phyloP scores from a whole-genome alignment of 306 rosid species.

The Quercus engelmannii region DNA sequence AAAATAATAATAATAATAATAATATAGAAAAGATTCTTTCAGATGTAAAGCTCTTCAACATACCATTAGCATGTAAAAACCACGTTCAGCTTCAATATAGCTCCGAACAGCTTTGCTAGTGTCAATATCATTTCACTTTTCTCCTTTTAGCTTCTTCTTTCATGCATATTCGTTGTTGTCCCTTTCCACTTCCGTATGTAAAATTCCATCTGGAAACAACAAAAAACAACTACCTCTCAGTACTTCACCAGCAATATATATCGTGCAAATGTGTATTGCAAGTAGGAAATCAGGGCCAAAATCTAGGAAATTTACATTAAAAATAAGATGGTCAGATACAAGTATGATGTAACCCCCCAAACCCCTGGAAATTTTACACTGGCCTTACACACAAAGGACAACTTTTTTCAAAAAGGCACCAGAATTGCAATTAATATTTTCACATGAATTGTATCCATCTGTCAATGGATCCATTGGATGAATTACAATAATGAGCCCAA shows the following conservation, averaged over 20 bases:
- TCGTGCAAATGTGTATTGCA: background rate
- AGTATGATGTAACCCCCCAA: too few species aligned
- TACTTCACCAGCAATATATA: background rate
- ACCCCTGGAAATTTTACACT: too few species aligned
- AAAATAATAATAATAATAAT: constrained; percentile 12
- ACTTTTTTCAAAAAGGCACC: too few species aligned
- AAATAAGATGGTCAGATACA: too few species aligned
- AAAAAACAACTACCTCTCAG: background rate
- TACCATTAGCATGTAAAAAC: background rate
- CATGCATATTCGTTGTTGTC: background rate
- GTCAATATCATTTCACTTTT: constrained; percentile 21
- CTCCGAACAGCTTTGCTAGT: constrained; percentile 8
- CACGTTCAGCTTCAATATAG: constrained; percentile 30
- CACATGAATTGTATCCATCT: too few species aligned
- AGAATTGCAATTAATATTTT: too few species aligned
- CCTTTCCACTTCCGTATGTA: constrained; percentile 1
- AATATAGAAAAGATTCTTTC: background rate
- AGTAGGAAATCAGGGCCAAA: background rate
- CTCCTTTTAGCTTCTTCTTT: constrained; percentile 42
- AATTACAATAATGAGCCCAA: too few species aligned
- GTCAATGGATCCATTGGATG: too few species aligned
- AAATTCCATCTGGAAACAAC: constrained; percentile 7
- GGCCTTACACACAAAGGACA: too few species aligned
- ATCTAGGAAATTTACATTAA: background rate
- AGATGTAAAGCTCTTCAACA: background rate